Percentiles rank a stretch among this genome's conserved stretches.
phyloP scores from a whole-genome alignment of 2,329 filamentous ascomycete genomes.

The Apiospora kogelbergensis region DNA sequence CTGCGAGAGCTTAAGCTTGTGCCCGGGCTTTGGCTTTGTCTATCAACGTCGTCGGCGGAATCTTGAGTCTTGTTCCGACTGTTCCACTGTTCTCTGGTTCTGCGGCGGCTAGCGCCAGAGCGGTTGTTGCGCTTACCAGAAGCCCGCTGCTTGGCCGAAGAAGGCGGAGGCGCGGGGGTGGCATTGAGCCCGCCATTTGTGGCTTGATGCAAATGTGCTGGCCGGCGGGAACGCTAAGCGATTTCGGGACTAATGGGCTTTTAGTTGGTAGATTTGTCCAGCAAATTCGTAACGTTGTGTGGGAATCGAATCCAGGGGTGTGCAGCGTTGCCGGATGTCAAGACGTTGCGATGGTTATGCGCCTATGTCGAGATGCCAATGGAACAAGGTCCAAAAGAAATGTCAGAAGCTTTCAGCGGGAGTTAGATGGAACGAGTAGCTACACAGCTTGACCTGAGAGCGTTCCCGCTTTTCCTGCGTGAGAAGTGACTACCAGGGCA shows the following conservation, averaged over 20 bases:
- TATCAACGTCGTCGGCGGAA: background rate
- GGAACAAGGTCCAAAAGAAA: background rate
- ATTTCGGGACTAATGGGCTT: background rate
- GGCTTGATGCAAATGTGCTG: background rate
- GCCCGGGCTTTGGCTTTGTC: background rate
- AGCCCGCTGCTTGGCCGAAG: background rate
- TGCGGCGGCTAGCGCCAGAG: background rate
- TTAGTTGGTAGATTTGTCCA: too few species aligned
- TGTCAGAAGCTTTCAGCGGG: background rate
- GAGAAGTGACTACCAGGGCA: background rate
- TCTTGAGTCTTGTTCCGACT: background rate
- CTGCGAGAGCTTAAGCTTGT: background rate
- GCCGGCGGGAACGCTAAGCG: background rate
- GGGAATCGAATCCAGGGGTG: background rate
- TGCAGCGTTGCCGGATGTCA: background rate
- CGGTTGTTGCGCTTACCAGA: background rate
- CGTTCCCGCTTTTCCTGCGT: background rate
- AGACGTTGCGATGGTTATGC: background rate
- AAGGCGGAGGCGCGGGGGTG: background rate
- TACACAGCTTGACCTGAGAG: background rate
- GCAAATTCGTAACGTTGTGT: background rate
- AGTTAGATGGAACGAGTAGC: background rate
- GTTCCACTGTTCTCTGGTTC: background rate
- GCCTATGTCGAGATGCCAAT: background rate
- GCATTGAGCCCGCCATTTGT: conserved; percentile 1